Conservation (phyloP, 2,329 filamentous ascomycete genomes). For the Cladobotryum protrusum region DNA sequence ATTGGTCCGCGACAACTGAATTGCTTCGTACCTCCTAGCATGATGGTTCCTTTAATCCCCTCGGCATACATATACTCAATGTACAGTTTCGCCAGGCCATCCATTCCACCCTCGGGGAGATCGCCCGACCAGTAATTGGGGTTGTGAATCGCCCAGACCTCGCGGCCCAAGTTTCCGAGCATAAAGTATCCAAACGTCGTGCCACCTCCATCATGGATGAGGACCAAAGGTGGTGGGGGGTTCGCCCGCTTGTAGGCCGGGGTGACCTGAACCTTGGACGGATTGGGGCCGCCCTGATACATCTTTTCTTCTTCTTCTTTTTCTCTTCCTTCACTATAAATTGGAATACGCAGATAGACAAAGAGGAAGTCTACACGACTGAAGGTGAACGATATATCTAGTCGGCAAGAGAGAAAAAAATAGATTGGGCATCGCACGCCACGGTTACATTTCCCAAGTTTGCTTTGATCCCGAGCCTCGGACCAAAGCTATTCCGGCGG, state of each 20-base stretch:
- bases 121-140: constrained; percentile 21
- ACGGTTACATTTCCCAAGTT: no score
- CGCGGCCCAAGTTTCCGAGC: constrained; percentile 21
- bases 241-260: constrained; percentile 15
- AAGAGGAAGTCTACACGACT: no score
- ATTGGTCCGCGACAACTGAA: background rate
- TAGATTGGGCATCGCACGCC: no score
- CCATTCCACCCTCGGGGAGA: constrained; percentile 22
- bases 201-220: constrained; percentile 27
- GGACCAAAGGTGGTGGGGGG: constrained; percentile 19
- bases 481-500: no score
- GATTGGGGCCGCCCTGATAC: constrained; percentile 20
- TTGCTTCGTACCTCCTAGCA: constrained; percentile 21
- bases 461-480: no score
- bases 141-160: constrained; percentile 27
- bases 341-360: no score
- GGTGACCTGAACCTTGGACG: constrained; percentile 16
- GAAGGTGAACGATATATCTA: no score
- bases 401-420: no score
- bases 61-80: constrained; percentile 18
- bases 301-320: constrained; percentile 10
- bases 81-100: constrained; percentile 25
- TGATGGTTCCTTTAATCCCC: constrained; percentile 20
- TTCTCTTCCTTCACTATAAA: background rate
- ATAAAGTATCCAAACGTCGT: constrained; percentile 26